Evolutionary conservation across 2,329 filamentous ascomycete genomes (phyloP), one percentile per base, ranked within the genome.

Genomic region (Fusarium sororula): DNA sequence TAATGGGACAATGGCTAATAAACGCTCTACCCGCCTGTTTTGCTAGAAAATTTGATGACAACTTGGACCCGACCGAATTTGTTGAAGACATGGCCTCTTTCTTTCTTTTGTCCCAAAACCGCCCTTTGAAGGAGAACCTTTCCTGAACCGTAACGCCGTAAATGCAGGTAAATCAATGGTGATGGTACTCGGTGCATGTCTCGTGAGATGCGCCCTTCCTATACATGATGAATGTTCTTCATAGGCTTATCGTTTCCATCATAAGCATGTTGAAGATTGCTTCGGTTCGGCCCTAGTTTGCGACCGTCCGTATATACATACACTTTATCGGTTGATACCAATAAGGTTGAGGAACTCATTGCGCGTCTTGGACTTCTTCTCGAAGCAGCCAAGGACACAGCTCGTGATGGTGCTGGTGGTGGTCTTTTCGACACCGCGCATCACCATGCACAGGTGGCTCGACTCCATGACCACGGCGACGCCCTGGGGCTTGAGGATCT

Each of bases 401-500:
- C 95, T 98, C 24, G 96, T 99, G 42, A 97, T 96, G 12, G 96
- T 98, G 24, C 90, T 93, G 57, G 93, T 92, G 45, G 88, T 90
- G 1, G 94, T 95, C 87, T 99, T 98, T 81, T 98, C 90, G 15
- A 99, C 96, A n/a, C 96, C 96, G 53, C 96, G 91, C 95, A 98
- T 98, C 22, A 98, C 95, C 96, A 98, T 99, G 87, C 96, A 99
- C 53, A 98, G 86, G 84, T 99, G 96, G 79, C 91, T 95, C 20
- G 94, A 97, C 81, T 99, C 96, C 92, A 99, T 98, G 68, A 99
- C 96, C 6, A 99, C 96, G 26, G 94, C 96, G 5, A 99, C 96
- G 53, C 96, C 96, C 80, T 97, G 94, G 5, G 96, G 96, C 81
- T 97, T 93, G 54, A 99, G 88, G 18, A 98, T 92, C 80, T 98